Evolutionary conservation across 208 protist species (phyloP), one percentile per base, ranked within the genome.

Genomic region (Acanthamoeba lenticulata): DNA sequence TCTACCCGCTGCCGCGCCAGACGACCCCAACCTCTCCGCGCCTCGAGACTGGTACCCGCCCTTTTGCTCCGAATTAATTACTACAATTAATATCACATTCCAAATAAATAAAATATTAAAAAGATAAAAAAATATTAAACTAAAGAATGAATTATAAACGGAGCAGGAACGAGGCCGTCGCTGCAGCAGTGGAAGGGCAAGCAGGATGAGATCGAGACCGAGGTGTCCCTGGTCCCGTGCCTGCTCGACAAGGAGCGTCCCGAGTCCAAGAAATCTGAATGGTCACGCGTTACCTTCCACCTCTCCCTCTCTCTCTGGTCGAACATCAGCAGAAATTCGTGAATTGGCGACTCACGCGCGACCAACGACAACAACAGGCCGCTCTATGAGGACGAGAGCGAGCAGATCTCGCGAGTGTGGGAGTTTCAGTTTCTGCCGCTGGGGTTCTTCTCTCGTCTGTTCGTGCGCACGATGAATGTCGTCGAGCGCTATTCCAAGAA

Each of bases 381-480:
- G 24, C 69, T 83, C 29, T 93, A 83, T 55, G 89, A 93, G 65
- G 89, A 93, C 27, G 89, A 83, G 29, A 0, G 21, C 15, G 65
- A 93, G 32, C 89, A 93, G 49, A 93, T 60, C 19, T 74, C 62
- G 24, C 89, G 89, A 24, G 34, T 83, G 17, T 93, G 89, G 89
- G 69, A 62, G 27, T 93, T 93, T 36, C 89, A 81, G 32, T 93
- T 93, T 34, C 49, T 93, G 69, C 89, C 89, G 2, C 89, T 93
- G 57, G 89, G 89, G 38, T 93, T 93, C 69, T 93, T 93, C 89
- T 83, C 62, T n/a, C 89, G 89, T 40, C 62, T 93, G 45, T 79
- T 93, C 32, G 89, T 93, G 42, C 60, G 89, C 15, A 91, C 85
- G 60, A 91, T 91, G 85, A 91, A 91, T 60, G 52, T 91, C 19